phyloP scores from a whole-genome alignment of 1,284 basidiomycete genomes.

The Tylopilus orsonianus region DNA sequence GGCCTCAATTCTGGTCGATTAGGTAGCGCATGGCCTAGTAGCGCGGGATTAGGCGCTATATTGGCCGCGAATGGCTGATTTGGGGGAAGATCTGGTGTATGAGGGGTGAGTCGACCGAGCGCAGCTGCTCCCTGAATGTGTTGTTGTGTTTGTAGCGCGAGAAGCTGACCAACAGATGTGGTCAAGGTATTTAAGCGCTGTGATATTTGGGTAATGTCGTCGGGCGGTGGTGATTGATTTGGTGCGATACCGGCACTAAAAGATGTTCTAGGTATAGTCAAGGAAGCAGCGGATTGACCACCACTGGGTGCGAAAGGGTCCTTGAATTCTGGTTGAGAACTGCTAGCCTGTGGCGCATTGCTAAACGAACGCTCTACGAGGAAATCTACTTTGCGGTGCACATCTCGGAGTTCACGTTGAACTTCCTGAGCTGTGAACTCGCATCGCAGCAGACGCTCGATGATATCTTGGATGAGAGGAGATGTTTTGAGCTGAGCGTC shows the following conservation, averaged over 20 bases:
- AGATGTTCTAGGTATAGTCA: constrained; percentile 56
- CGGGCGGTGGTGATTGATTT: constrained; percentile 60
- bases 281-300: constrained; percentile 36
- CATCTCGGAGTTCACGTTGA: constrained; percentile 69
- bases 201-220: constrained; percentile 76
- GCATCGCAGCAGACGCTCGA: constrained; percentile 72
- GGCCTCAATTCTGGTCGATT: constrained; percentile 58
- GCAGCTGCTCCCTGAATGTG: constrained; percentile 48
- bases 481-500: constrained; percentile 73
- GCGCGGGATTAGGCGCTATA: constrained; percentile 37
- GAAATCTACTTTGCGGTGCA: constrained; percentile 75
- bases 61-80: constrained; percentile 48
- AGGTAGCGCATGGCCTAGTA: constrained; percentile 58
- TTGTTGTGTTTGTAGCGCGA: constrained; percentile 74
- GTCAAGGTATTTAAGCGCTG: constrained; percentile 81
- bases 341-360: constrained; percentile 26
- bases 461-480: constrained; percentile 71
- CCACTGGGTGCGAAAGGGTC: constrained; percentile 64
- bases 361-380: constrained; percentile 66
- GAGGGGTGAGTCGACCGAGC: constrained; percentile 45
- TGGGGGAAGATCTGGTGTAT: constrained; percentile 47
- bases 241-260: constrained; percentile 63
- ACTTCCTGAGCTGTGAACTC: constrained; percentile 73
- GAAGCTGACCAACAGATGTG: constrained; percentile 82
- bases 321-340: constrained; percentile 66